Base-by-base conservation (phyloP, 225 moss, liverwort and hornwort species). In the Antitrichia curtipendula region DNA sequence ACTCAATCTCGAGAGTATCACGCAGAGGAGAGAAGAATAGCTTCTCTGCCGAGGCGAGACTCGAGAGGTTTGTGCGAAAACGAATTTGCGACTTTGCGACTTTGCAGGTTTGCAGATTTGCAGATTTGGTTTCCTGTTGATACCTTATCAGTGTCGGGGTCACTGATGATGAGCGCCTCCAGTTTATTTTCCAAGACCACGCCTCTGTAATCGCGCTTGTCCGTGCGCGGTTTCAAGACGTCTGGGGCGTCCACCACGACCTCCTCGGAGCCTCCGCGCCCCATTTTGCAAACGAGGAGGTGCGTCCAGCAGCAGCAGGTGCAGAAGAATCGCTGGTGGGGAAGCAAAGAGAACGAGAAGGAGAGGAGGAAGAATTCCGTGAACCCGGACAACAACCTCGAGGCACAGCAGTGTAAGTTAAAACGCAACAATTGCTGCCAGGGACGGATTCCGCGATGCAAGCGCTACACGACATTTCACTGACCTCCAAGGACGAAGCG, bases 131-230 rank as follows among this genome's bases (percentile, higher is more conserved):
- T 41, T 45, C 18, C 34, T 49, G 36, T n/a, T 4, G 58, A 20
- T 88, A 91, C 92, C 92, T 92, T 92, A 77, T 92, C 92, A 32
- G 92, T 92, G 72, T 96, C 96, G 6, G 94, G 90, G 91, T 98
- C 97, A 85, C 96, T 98, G 88, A 98, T 91, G 83, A 98, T 94
- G 63, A 98, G 94, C 64, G 92, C 94, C 92, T 96, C 92, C 90
- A 98, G 71, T 71, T 61, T 91, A 89, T 98, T 98, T 36, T 75
- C 82, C 82, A 98, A 88, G 29, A 88, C 88, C 56, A 96, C 86
- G 80, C 93, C 92, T 47, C 94, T 86, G 81, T 98, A 98, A 56
- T 93, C 92, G 82, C 97, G 95, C 60, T 49, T 84, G 86, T 98
- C 97, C 10, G 92, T 95, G 49, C 90, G 92, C 82, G 92, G 92